Evolutionary conservation across 345 rosid species (phyloP), one percentile per base, ranked within the genome.

Genomic region (Euphorbia pulcherrima): DNA sequence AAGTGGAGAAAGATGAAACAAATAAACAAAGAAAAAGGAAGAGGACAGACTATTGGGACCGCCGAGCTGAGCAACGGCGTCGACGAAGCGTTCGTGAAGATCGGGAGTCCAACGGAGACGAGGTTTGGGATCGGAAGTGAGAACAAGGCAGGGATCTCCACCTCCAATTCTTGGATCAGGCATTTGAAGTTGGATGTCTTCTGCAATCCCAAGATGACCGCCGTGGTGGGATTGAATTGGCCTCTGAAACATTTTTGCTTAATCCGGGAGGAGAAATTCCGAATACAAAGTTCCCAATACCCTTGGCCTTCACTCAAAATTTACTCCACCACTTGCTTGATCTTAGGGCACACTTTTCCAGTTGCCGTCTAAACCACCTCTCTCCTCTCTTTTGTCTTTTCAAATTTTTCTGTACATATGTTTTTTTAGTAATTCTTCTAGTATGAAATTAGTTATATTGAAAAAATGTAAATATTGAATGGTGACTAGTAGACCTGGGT

Each of bases 101-200:
- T 88, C 97, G 2, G 90, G 73, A 35, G 95, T 88, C 97, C 97
- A 88, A 51, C 95, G 92, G 54, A 90, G 97, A 66, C 92, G 94
- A 14, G 95, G 97, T 78, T 90, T 90, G 58, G 92, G 97, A 74
- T 90, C 97, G 30, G 97, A 83, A 69, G 97, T 88, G 82, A 90
- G 81, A 27, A 90, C 92, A 26, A 90, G 83, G 72, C 90, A 85
- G 10, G 89, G 88, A 69, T 81, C 95, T 60, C 79, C 79, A 13
- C 39, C 17, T 60, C 60, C 74, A 21, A 67, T 55, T 54, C 52
- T 44, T 26, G n/a, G 68, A 51, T n/a, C 41, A 4, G 57, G 63
- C 33, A 39, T 44, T 46, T 59, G 55, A 23, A 67, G 21, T 56
- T 55, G 71, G 53, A 44, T 28, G 39, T 68, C 56, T 58, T 68